Percentiles rank a stretch among this genome's conserved stretches.
These are phyloP conservation scores for Raphidocelis subcapitata DNA, from an alignment of 139 green algal species.

Conservation along the genomic window DNA sequence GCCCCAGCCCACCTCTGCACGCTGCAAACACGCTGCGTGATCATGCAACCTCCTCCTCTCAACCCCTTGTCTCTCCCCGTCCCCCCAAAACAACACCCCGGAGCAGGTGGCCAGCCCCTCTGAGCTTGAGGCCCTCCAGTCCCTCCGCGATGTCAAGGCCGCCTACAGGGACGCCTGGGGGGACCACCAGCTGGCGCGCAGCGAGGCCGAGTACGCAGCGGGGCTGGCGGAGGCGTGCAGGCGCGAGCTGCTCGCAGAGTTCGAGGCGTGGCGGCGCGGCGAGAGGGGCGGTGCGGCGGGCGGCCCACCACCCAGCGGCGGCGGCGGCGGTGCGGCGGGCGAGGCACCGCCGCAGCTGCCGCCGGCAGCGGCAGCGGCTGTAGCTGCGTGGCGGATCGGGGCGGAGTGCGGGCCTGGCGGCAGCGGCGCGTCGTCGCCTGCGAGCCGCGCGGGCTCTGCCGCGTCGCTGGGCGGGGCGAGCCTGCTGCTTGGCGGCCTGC, in stretches of 20 bases:
- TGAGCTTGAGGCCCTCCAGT: constrained; percentile 9
- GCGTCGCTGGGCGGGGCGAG: neutral
- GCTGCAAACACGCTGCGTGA: too few relatives aligned
- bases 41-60: too few relatives aligned
- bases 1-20: too few relatives aligned
- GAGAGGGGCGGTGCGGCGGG: constrained; percentile 7
- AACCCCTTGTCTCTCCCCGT: too few relatives aligned
- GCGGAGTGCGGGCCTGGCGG: too few relatives aligned
- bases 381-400: too few relatives aligned
- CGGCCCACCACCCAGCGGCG: neutral
- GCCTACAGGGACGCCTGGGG: constrained; percentile 10
- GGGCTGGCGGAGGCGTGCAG: constrained; percentile 47
- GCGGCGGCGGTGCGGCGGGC: neutral
- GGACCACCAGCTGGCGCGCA: constrained; percentile 33
- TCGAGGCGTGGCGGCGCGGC: constrained; percentile 36
- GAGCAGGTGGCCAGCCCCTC: constrained; percentile 3
- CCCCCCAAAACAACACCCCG: too few relatives aligned
- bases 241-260: constrained; percentile 48
- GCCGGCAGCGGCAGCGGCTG: neutral
- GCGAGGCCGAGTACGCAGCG: constrained; percentile 55
- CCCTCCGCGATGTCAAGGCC: constrained; percentile 20
- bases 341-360: neutral
- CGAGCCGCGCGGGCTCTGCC: too few relatives aligned
- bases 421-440: too few relatives aligned
- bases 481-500: neutral